Base-by-base conservation (phyloP, 2,329 filamentous ascomycete genomes). In the Elsinoe arachidis region DNA sequence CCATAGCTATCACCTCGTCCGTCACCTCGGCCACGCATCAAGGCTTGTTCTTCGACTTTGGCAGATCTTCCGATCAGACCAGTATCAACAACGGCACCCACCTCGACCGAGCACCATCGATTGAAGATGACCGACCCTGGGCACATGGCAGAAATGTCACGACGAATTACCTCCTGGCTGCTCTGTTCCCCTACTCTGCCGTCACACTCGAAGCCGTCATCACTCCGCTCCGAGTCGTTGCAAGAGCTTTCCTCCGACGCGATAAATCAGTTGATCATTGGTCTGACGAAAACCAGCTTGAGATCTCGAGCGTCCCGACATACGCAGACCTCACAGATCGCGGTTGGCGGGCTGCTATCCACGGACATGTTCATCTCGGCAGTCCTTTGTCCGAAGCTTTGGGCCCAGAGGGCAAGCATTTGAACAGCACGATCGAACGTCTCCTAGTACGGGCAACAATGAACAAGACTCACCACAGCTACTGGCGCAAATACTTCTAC, bases 301-400 rank as follows among this genome's bases (percentile, higher is more conserved):
- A 33, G 12, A 46, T 60, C 33, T 69, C 87, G 59, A 88, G 87
- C 59, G 67, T 88, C 6, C 85, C 85, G 2, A 70, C 71, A 1
- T 75, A 75, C 7, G 87, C 76, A 14, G 89, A 90, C 61, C 89
- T 85, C 84, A 88, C 86, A 1, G 75, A 83, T 10, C 70, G 81
- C 54, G 83, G 84, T 44, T 90, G 86, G 87, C 87, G 82, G 60
- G 76, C 89, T 5, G 79, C 84, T 26, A 78, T 89, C 56, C 86
- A 85, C 61, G 87, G 86, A 63, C 88, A 88, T 65, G 81, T 88
- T 9, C 88, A 82, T 74, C 88, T 87, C 66, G 78, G 84, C 39
- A 19, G 17, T 10, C 19, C 39, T 21, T 1, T 19, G 14, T 15
- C 14, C 85, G 86, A 1, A 78, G 85, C 54, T 81, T 85, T 41